Conservation (phyloP, 225 moss, liverwort and hornwort species). For the Pleurozium schreberi region DNA sequence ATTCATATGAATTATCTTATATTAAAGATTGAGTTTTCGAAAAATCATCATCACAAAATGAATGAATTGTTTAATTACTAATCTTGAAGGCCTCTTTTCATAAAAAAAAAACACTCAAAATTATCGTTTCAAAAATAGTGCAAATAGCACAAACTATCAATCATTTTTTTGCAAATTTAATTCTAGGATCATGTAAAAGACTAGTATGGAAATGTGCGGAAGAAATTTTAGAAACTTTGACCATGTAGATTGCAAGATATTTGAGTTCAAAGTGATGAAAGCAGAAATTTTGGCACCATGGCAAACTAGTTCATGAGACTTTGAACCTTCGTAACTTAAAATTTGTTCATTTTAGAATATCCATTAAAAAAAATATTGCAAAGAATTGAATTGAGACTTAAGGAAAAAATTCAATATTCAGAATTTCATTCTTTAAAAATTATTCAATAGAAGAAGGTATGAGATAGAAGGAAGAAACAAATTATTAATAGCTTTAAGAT, state of each 20-base stretch:
- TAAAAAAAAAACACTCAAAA: not conserved
- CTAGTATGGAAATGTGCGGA: not conserved
- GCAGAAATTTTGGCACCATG: fast-evolving
- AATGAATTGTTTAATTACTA: fast-evolving
- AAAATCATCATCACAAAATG: not conserved
- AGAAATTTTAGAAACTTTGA: not conserved
- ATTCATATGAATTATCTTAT: too few relatives aligned
- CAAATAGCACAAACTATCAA: not conserved
- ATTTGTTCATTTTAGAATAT: fast-evolving
- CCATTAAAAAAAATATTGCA: too few relatives aligned
- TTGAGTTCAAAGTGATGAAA: not conserved
- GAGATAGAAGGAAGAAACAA: not conserved
- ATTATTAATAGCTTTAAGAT: not conserved
- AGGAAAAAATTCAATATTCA: not conserved
- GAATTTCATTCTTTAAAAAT: not conserved
- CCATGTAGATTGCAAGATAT: not conserved
- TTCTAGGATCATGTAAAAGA: not conserved
- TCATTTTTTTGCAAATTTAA: not conserved
- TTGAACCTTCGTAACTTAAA: not conserved
- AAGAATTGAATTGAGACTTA: not conserved
- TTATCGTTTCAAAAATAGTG: not conserved
- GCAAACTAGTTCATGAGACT: not conserved
- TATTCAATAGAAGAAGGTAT: not conserved
- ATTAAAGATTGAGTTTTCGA: too few relatives aligned
- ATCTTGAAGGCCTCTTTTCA: not conserved